Evolutionary conservation across 1,139 yeast species (phyloP).

Genomic region (Candida pseudoviswanathii): DNA sequence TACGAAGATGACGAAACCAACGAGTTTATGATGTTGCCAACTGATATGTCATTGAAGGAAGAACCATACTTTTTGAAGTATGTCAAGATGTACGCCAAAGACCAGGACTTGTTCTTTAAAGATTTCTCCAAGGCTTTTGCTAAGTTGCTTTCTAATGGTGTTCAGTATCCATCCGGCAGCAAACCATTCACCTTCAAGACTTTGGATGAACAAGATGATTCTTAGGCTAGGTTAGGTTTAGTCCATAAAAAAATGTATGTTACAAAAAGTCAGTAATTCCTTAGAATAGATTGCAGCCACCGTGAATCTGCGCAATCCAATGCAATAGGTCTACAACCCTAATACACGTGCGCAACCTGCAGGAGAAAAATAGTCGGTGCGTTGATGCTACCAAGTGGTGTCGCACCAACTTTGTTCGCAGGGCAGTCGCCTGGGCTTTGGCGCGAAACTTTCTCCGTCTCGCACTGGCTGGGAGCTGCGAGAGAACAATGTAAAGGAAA

Average conservation of each 20-base stretch:
- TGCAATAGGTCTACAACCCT: slow-evolving; percentile 2
- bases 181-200: slow-evolving; percentile 62
- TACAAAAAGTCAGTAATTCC: too few species aligned
- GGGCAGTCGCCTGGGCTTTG: too few species aligned
- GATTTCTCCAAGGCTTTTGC: slow-evolving; percentile 73
- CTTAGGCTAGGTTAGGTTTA: too few species aligned
- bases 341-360: not conserved
- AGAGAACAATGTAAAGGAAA: slow-evolving; percentile 1
- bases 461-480: not conserved
- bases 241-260: too few species aligned
- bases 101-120: slow-evolving; percentile 66
- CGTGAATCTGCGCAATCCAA: too few species aligned
- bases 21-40: slow-evolving; percentile 87
- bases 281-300: too few species aligned
- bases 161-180: slow-evolving; percentile 53
- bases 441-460: not conserved
- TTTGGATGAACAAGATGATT: slow-evolving; percentile 58
- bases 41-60: slow-evolving; percentile 74
- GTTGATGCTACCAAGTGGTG: slow-evolving; percentile 1
- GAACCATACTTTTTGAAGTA: slow-evolving; percentile 66
- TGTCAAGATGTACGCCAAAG: slow-evolving; percentile 72
- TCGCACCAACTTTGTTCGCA: not conserved
- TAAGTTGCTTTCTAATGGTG: slow-evolving; percentile 75
- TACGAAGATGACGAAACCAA: slow-evolving; percentile 74
- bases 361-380: not conserved